These are phyloP conservation scores for Tylopilus plumbeoviolaceoides DNA, from an alignment of 768 basidiomycete species.

Conservation along the genomic window DNA sequence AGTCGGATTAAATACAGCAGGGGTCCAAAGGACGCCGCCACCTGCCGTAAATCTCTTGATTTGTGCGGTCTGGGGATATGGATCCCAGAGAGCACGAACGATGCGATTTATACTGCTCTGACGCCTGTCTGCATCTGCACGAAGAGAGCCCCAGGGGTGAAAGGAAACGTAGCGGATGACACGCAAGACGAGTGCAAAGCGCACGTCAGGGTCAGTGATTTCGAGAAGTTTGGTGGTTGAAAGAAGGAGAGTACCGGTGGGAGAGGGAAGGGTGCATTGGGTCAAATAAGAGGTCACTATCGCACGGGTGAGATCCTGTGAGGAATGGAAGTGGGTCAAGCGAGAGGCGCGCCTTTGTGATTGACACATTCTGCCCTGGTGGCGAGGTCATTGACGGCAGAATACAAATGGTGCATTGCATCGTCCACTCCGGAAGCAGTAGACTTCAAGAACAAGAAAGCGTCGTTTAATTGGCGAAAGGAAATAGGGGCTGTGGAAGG, in stretches of 20 bases:
- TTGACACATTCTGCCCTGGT: slow-evolving; percentile 39
- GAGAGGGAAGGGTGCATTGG: slow-evolving; percentile 38
- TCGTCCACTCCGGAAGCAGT: slow-evolving; percentile 32
- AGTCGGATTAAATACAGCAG: slow-evolving; percentile 37
- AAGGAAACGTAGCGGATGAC: slow-evolving; percentile 70
- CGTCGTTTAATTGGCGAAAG: slow-evolving; percentile 31
- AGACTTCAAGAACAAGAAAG: slow-evolving; percentile 27
- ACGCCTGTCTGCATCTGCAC: slow-evolving; percentile 57
- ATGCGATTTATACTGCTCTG: slow-evolving; percentile 44
- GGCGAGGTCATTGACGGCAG: slow-evolving; percentile 35
- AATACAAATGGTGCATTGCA: slow-evolving; percentile 36
- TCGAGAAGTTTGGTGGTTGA: slow-evolving; percentile 33
- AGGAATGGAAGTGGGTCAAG: background rate
- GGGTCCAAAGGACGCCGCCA: slow-evolving; percentile 61
- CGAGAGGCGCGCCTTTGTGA: slow-evolving; percentile 36
- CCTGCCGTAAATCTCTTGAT: slow-evolving; percentile 48
- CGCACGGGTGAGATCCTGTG: slow-evolving; percentile 8
- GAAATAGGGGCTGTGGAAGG: slow-evolving; percentile 32
- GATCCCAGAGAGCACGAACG: slow-evolving; percentile 44
- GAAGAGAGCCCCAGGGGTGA: slow-evolving; percentile 70
- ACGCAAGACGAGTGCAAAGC: slow-evolving; percentile 44
- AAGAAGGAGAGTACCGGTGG: slow-evolving; percentile 48
- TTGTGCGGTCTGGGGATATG: slow-evolving; percentile 23
- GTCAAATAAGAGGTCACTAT: slow-evolving; percentile 43
- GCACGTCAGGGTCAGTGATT: slow-evolving; percentile 34